These are phyloP conservation scores for Loxodes magnus DNA, from an alignment of 73 alveolate genomes.

Conservation along the genomic window DNA sequence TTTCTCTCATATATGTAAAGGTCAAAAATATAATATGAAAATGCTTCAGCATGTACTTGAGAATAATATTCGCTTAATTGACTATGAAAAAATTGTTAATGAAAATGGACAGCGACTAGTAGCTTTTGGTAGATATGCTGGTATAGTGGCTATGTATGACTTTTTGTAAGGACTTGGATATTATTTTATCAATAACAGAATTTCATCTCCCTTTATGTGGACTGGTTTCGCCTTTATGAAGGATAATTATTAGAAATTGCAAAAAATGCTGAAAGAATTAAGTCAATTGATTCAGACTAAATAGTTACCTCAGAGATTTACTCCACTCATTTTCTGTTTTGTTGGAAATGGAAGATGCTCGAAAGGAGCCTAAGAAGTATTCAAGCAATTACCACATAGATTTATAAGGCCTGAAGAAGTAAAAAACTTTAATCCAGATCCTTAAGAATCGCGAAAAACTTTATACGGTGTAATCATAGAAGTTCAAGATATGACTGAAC, in stretches of 20 bases:
- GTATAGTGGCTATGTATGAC: constrained; percentile 69
- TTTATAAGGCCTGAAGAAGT: constrained; percentile 6
- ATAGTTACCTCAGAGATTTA: constrained; percentile 5
- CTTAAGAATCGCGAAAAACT: neutral
- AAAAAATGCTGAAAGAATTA: neutral
- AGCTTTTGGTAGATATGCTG: constrained; percentile 79
- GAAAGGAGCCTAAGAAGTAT: neutral
- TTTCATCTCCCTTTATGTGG: constrained; percentile 8
- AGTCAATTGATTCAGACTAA: neutral
- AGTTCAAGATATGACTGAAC: neutral
- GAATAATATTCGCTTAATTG: constrained; percentile 55
- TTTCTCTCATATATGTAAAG: constrained; percentile 78
- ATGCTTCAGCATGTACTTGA: constrained; percentile 58
- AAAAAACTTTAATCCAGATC: neutral
- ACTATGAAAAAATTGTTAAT: constrained; percentile 69
- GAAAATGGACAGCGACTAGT: constrained; percentile 21
- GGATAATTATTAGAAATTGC: neutral
- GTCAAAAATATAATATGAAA: constrained; percentile 67
- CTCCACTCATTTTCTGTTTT: constrained; percentile 6
- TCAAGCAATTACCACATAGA: neutral
- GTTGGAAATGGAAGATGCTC: constrained; percentile 12
- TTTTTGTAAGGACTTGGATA: constrained; percentile 42
- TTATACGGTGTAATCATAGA: neutral
- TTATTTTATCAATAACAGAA: neutral
- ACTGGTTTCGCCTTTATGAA: constrained; percentile 11